A percentile compares a stretch with the other conserved stretches of the same genome.
Conservation (phyloP, 768 basidiomycete genomes). For the Rubroboletus satanas region DNA sequence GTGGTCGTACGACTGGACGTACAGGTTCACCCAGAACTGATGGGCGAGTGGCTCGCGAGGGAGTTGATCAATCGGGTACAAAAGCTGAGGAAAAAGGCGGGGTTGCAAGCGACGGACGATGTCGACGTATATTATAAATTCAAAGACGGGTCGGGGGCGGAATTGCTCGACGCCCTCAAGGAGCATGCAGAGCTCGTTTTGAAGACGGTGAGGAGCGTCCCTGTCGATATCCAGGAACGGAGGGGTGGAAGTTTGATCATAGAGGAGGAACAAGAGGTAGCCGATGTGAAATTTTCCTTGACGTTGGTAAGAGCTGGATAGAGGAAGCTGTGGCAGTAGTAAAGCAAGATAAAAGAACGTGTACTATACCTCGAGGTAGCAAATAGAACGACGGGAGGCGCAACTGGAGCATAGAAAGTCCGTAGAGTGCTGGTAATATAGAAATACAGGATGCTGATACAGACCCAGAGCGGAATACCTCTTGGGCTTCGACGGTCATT, state of each 20-base stretch:
- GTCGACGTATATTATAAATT: slow-evolving; percentile 84
- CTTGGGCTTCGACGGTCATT: slow-evolving; percentile 37
- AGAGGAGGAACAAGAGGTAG: slow-evolving; percentile 85
- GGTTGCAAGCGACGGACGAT: slow-evolving; percentile 92
- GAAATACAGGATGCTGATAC: slow-evolving; percentile 18
- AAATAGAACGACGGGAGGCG: background rate
- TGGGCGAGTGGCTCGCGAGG: slow-evolving; percentile 83
- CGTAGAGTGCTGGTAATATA: slow-evolving; percentile 5
- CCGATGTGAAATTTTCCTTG: slow-evolving; percentile 72
- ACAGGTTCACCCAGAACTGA: slow-evolving; percentile 80
- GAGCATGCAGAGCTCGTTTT: slow-evolving; percentile 67
- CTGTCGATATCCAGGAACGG: slow-evolving; percentile 53
- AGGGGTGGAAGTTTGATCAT: slow-evolving; percentile 53
- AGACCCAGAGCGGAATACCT: background rate
- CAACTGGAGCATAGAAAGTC: background rate
- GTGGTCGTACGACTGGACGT: slow-evolving; percentile 93
- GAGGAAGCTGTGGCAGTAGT: background rate
- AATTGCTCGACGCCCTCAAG: slow-evolving; percentile 59
- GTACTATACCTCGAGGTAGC: slow-evolving; percentile 22
- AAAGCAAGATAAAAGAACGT: background rate
- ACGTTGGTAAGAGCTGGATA: slow-evolving; percentile 49
- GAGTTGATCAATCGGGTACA: slow-evolving; percentile 92
- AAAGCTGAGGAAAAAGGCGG: slow-evolving; percentile 92
- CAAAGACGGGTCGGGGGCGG: slow-evolving; percentile 61
- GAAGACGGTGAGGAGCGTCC: slow-evolving; percentile 72